Base-by-base conservation (phyloP, 345 rosid species). In the Kandelia obovata region DNA sequence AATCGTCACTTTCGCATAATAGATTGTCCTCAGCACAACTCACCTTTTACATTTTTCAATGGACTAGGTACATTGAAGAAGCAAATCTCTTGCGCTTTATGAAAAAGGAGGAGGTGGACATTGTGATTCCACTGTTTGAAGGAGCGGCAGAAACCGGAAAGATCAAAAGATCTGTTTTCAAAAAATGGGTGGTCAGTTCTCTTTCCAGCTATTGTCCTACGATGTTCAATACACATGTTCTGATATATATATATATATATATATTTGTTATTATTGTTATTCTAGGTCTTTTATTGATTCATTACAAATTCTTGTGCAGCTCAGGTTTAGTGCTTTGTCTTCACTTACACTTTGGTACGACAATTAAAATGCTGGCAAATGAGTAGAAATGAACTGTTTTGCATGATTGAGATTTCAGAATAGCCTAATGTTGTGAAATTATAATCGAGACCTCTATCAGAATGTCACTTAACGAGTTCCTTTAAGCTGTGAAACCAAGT, bases 51-150 rank as follows among this genome's bases (percentile, higher is more conserved):
- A 61, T 57, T 34, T 27, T 63, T 56, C 16, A 43, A 61, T 78
- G 66, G 37, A 15, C 23, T 49, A 89, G 91, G 83, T 78, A 75
- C 77, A 80, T 89, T 21, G 88, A 89, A 21, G 94, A 89, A 73
- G 91, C 85, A 19, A 89, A 89, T 62, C 87, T 89, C 23, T 68
- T 86, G 68, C 83, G 87, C 7, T 89, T 85, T 82, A 76, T 89
- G 88, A 83, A 80, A 56, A 78, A 64, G 75, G 88, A 83, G 68
- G 89, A 86, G 32, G 85, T 85, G 39, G 82, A 83, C 25, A 73
- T 60, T 65, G 72, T 89, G 72, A 71, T 89, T 62, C 87, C 76
- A 1, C 37, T 86, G 62, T 85, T 86, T 37, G 80, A 83, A 81
- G 91, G 88, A 74, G 81, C 85, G 58, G 71, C 43, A 53, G 94